A percentile compares a stretch with the other conserved stretches of the same genome.
Evolutionary conservation across 1,284 basidiomycete species (phyloP).

Genomic region (Papiliotrema fonsecae): DNA sequence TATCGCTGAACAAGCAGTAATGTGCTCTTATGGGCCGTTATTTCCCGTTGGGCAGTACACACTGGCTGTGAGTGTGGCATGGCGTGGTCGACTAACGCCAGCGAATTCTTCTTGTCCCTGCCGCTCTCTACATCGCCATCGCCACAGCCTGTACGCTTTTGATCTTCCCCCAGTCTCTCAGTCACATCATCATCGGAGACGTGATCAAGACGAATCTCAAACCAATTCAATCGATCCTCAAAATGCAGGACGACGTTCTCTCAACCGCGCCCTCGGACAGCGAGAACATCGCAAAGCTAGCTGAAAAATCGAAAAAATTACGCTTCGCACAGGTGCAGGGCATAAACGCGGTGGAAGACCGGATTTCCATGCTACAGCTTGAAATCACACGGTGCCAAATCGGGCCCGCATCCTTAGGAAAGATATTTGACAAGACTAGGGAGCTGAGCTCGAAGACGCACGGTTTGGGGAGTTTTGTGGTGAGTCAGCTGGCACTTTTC

Average conservation of each 20-base stretch:
- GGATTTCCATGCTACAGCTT: constrained; percentile 43
- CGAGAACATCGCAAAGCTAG: constrained; percentile 30
- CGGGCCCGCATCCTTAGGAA: constrained; percentile 43
- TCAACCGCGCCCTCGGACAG: constrained; percentile 20
- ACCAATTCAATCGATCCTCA: constrained; percentile 34
- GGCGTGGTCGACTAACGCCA: constrained; percentile 12
- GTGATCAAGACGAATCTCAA: constrained; percentile 33
- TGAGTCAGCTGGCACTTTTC: constrained; percentile 10
- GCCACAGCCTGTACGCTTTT: constrained; percentile 57
- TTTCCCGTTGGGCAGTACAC: constrained; percentile 65
- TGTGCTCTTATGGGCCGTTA: constrained; percentile 54
- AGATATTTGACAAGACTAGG: constrained; percentile 36
- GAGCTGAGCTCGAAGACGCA: constrained; percentile 32
- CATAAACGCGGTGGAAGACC: constrained; percentile 26
- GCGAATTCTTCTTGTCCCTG: constrained; percentile 55
- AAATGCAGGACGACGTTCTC: constrained; percentile 42
- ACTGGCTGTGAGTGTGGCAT: constrained; percentile 46
- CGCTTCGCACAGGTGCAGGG: constrained; percentile 28
- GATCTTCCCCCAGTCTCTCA: constrained; percentile 69
- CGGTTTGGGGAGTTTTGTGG: constrained; percentile 35
- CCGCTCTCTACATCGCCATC: constrained; percentile 59
- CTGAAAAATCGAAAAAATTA: constrained; percentile 14
- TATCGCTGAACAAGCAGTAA: constrained; percentile 45
- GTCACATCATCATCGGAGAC: constrained; percentile 49
- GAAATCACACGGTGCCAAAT: constrained; percentile 50